Evolutionary conservation across 805 yeast genomes (phyloP), one percentile per base, ranked within the genome.

Genomic region (Zygoascus tannicola): DNA sequence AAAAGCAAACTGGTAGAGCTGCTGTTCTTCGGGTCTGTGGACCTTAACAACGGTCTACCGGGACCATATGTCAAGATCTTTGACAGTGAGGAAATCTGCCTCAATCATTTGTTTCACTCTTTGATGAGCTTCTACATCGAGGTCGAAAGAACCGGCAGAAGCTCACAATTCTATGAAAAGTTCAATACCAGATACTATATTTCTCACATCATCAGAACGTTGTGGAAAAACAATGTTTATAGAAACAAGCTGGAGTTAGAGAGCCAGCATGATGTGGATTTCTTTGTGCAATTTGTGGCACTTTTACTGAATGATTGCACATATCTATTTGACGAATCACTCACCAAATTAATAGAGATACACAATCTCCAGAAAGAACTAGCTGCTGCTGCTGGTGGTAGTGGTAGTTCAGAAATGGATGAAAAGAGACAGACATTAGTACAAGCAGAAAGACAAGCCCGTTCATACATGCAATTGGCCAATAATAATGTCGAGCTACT

Each of bases 301-400:
- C 73, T 96, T 60, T 81, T 92, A 85, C 70, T 92, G 57, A 92
- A 92, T 62, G 98, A 92, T 63, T 80, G 94, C 12, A 92, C 98
- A 0, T 92, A 80, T 57, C 68, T 92, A 50, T 68, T 92, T 48
- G 97, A 92, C 63, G 98, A 92, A 63, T 81, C 96, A 1, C 73
- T 92, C 50, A 75, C 81, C 44, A 85, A 84, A 57, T 69, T 92
- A 49, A 72, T 78, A 22, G 80, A 78, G 23, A 88, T 92, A 41
- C 96, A 87, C 56, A 70, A 74, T 38, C 69, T 80, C 50, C 92
- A 85, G 59, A 68, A 67, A 28, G 95, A 86, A 55, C 44, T 80
- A 2, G 50, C 46, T 2, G 14, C 35, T 15, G 40, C 44, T 15
- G 44, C 48, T 3, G 47, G 45, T 4, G 43, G 50, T 38, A 50